phyloP scores from a whole-genome alignment of 371 early-diverging fungal species.

The Mortierella sp. region DNA sequence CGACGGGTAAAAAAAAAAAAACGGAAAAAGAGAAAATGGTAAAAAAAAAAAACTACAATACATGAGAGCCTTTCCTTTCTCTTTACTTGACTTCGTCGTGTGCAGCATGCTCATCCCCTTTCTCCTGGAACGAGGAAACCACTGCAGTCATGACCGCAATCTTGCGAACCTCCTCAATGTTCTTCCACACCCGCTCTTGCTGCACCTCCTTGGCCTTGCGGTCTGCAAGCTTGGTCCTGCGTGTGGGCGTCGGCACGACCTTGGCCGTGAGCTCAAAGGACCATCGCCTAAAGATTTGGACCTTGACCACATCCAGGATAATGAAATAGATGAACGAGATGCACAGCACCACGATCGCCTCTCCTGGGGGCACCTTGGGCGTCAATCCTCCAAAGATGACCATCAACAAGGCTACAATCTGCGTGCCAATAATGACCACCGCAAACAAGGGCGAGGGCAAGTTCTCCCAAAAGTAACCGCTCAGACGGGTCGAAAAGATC shows the following conservation, averaged over 20 bases:
- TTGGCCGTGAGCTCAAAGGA: constrained; percentile 77
- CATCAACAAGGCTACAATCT: constrained; percentile 90
- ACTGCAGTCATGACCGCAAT: constrained; percentile 46
- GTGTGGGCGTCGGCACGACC: constrained; percentile 72
- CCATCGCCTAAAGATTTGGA: constrained; percentile 74
- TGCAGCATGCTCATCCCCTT: background rate
- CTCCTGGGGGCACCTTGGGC: constrained; percentile 63
- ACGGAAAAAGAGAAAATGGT: no score
- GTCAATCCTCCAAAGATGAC: constrained; percentile 80
- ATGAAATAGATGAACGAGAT: constrained; percentile 72
- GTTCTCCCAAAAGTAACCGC: constrained; percentile 91
- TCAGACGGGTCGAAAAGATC: constrained; percentile 94
- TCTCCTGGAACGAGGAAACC: constrained; percentile 37
- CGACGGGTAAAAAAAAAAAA: no score
- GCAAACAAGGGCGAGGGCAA: constrained; percentile 85
- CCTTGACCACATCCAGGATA: constrained; percentile 84
- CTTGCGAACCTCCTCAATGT: constrained; percentile 40
- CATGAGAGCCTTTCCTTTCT: no score
- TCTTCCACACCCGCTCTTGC: constrained; percentile 46
- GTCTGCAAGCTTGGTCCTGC: constrained; percentile 64
- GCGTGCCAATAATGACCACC: constrained; percentile 87
- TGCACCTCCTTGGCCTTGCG: constrained; percentile 58
- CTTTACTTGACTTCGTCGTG: constrained; percentile 11
- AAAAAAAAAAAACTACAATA: no score
- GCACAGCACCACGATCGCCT: constrained; percentile 56